These are phyloP conservation scores for Penicillium canescens DNA, from an alignment of 495 filamentous ascomycete species.

Conservation along the genomic window DNA sequence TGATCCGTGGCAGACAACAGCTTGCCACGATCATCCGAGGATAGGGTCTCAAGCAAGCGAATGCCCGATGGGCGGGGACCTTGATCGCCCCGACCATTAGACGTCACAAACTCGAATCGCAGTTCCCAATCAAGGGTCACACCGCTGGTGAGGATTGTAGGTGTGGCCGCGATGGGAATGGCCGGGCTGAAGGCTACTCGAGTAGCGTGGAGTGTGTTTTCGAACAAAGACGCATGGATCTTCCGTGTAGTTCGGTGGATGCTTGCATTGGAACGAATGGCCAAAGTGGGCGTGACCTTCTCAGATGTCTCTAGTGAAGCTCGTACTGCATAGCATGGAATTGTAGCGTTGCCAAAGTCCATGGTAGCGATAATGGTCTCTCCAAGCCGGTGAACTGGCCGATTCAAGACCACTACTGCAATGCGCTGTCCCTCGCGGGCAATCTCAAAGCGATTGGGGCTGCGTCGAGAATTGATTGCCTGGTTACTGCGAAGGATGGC, in stretches of 20 bases:
- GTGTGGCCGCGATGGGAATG: conserved; percentile 78
- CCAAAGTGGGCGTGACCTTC: conserved; percentile 72
- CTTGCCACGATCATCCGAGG: conserved; percentile 74
- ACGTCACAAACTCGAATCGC: conserved; percentile 83
- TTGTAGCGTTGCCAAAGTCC: conserved; percentile 72
- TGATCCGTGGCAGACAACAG: conserved; percentile 72
- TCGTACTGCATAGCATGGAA: conserved; percentile 78
- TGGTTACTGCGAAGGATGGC: conserved; percentile 82
- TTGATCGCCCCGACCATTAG: conserved; percentile 37
- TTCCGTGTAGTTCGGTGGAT: conserved; percentile 83
- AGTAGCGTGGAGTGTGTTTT: conserved; percentile 76
- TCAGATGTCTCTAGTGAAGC: conserved; percentile 78
- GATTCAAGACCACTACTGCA: conserved; percentile 80
- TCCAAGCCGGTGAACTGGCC: conserved; percentile 89
- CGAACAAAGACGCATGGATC: conserved; percentile 71
- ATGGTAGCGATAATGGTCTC: conserved; percentile 80
- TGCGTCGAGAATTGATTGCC: conserved; percentile 57
- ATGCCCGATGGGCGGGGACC: conserved; percentile 36
- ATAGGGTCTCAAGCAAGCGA: conserved; percentile 49
- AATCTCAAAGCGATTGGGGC: conserved; percentile 89
- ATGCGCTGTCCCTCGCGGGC: conserved; percentile 83
- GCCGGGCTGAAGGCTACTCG: conserved; percentile 78
- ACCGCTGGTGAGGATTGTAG: conserved; percentile 85
- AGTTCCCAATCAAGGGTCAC: conserved; percentile 85
- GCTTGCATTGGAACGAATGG: conserved; percentile 79